Evolutionary conservation across 176 grass and related monocot genomes (phyloP).

Genomic region (Aegilops sharonensis): DNA sequence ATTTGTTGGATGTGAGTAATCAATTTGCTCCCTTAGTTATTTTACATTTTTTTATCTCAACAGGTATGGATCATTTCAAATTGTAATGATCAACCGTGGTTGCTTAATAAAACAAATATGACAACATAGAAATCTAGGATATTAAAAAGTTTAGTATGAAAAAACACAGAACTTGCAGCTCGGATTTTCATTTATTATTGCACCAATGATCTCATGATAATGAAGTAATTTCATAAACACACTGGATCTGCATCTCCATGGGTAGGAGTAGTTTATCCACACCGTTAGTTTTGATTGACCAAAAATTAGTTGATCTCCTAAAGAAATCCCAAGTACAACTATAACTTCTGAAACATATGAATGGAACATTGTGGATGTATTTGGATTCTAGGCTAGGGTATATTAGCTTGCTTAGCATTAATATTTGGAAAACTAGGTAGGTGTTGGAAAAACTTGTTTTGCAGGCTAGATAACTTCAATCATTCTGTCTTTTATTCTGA

Average conservation of each 20-base stretch:
- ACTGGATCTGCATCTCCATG: background rate
- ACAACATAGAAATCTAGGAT: background rate
- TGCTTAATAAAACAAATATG: conserved; percentile 5
- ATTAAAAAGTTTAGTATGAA: no score
- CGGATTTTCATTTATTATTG: background rate
- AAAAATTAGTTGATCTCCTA: background rate
- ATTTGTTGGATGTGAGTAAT: conserved; percentile 16
- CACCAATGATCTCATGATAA: background rate
- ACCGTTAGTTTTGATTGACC: background rate
- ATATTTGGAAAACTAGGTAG: background rate
- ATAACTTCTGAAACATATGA: background rate
- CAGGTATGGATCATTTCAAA: background rate
- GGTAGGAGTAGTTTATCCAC: background rate
- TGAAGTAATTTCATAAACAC: background rate
- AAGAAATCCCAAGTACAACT: background rate
- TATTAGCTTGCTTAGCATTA: background rate
- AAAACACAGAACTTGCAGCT: background rate
- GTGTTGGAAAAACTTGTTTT: background rate
- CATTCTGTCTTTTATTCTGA: background rate
- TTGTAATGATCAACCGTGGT: background rate
- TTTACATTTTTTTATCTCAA: background rate
- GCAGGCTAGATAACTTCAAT: background rate
- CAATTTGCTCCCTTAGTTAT: background rate
- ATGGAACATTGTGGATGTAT: background rate
- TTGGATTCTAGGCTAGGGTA: background rate